Base-by-base conservation (phyloP, 192 early-diverging fungal species). In the Coemansia sp. region DNA sequence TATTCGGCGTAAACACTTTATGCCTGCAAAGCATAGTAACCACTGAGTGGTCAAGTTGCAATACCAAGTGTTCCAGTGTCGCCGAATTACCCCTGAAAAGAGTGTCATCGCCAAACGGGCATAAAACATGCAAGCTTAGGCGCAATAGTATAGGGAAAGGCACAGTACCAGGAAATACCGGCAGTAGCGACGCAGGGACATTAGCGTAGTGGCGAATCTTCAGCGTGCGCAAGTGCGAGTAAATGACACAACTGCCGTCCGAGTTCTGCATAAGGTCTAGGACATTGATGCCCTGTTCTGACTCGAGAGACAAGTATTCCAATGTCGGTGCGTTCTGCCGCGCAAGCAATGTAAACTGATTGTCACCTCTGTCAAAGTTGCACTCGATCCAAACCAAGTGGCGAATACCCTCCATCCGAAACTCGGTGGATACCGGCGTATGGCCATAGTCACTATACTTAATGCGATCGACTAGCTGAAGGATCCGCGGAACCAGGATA, bases 51-150 rank as follows among this genome's bases (percentile, higher is more conserved):
- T 53, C 50, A 16, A 31, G 36, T 22, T 20, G 38, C 47, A 67
- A 5, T 18, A 27, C 39, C 22, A 67, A 31, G 22, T 40, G 34
- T 24, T 67, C 50, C 3, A 67, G 34, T 27, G 52, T 40, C 9
- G 34, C 38, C 24, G 18, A 12, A 27, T 67, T 67, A 6, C 52
- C 65, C 10, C 65, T 53, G 16, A 67, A 67, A 20, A 67, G 29
- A 1, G 33, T 39, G 47, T 67, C 65, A n/a, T 67, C 65, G 65
- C 38, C 65, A 38, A 67, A 67, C 22, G 65, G 65, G 20, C 57
- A 67, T 6, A 41, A 55, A 3, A 41, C 41, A 2, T 18, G 49
- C 34, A 38, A 53, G 3, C 40, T 34, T 11, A 67, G 22, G 1
- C 24, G 4, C 20, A 13, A n/a, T 2, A 67, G 50, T 9, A 10